Base-by-base conservation (phyloP, 2,329 filamentous ascomycete genomes). In the Colletotrichum spaethianum region DNA sequence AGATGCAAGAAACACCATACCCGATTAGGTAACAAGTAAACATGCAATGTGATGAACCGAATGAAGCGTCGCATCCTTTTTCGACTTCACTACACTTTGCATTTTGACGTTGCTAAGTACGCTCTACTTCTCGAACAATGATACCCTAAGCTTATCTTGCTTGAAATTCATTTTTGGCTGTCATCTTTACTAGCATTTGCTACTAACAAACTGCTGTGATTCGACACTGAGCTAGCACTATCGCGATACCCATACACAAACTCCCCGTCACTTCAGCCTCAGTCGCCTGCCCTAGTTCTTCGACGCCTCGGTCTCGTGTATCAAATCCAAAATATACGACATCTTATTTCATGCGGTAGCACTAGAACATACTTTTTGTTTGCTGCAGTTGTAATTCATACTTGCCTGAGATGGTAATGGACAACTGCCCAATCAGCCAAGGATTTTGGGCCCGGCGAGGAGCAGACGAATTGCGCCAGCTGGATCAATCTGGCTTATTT, bases 1-100 rank as follows among this genome's bases (percentile, higher is more conserved):
- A 33, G 14, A n/a, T n/a, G n/a, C 36, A 26, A 12, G 16, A 18
- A 23, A 44, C 20, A 40, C 61, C n/a, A 59, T 69, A 46, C 67
- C 67, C 18, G 42, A 60, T 65, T 59, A 23, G 53, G 53, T n/a
- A 65, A 18, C 33, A 65, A 53, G 67, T 70, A 70, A 70, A 65
- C 53, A 70, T 20, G 8, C 12, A 36, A 12, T 56, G 31, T 48
- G 33, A 26, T 44, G 40, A 23, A 23, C 9, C 11, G 26, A 31
- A 60, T 8, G 20, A 23, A 46, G 31, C 23, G n/a, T n/a, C n/a
- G 14, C 4, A 40, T 60, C 36, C 28, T 14, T 31, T 31, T n/a
- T 48, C 62, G 20, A 23, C 28, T 31, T 65, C n/a, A 65, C 18
- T 38, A 40, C 36, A 28, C n/a, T 40, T 57, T 28, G 18, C n/a